A percentile compares a stretch with the other conserved stretches of the same genome.
These are phyloP conservation scores for Hirsutella thompsonii DNA, from an alignment of 2,329 filamentous ascomycete species.

Conservation along the genomic window DNA sequence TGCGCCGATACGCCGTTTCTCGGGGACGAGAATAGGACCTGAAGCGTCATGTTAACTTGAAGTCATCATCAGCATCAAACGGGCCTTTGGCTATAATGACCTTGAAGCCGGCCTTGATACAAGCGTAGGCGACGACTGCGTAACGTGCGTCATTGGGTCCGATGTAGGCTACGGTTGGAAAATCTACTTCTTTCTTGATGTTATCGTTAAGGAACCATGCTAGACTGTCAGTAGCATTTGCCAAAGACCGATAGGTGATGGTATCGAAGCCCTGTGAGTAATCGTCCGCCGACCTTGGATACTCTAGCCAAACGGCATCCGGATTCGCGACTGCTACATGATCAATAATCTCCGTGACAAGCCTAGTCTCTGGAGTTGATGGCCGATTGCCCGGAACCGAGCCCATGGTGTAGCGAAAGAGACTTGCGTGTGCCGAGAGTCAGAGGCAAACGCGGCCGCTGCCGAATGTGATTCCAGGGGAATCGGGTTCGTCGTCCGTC, in stretches of 20 bases:
- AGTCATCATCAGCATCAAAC: neutral
- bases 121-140: slow-evolving; percentile 4
- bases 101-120: slow-evolving; percentile 5
- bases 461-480: too few species aligned
- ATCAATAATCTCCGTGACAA: neutral
- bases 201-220: neutral
- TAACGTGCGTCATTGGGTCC: slow-evolving; percentile 5
- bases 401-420: neutral
- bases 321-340: neutral
- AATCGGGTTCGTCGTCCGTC: too few species aligned
- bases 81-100: slow-evolving; percentile 1
- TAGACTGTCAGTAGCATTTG: neutral
- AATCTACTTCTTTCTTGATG: neutral
- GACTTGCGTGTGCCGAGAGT: neutral
- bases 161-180: neutral
- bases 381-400: neutral
- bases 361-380: neutral
- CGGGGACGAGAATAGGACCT: slow-evolving; percentile 5
- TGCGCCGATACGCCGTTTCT: slow-evolving; percentile 3
- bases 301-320: neutral
- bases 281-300: neutral
- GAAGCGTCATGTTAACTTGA: neutral
- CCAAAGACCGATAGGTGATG: neutral
- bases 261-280: neutral
- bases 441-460: too few species aligned